Conservation (phyloP, 2,329 filamentous ascomycete species). For the Fusarium tricinctum region DNA sequence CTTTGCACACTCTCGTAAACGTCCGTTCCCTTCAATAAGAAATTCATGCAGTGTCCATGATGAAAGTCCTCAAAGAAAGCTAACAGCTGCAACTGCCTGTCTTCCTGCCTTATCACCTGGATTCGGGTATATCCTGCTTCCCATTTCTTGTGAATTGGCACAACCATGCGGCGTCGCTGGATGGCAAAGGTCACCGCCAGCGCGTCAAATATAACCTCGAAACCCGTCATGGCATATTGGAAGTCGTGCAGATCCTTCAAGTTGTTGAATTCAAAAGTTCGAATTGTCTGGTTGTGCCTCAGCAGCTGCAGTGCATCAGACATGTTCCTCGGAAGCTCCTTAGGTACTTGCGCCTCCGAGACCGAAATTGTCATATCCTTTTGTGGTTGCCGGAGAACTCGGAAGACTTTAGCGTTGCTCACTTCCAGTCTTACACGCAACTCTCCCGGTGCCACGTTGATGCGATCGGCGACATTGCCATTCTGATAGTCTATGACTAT, state of each 20-base stretch:
- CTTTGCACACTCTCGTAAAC: conserved; percentile 79
- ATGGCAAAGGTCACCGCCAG: conserved; percentile 83
- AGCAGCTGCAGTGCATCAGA: conserved; percentile 73
- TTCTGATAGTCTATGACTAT: conserved; percentile 81
- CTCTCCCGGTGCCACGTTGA: conserved; percentile 85
- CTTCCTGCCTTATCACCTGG: conserved; percentile 79
- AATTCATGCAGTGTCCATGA: conserved; percentile 90
- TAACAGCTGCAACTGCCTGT: conserved; percentile 80
- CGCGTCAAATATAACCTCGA: conserved; percentile 79
- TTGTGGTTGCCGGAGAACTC: conserved; percentile 79
- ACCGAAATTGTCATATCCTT: conserved; percentile 82
- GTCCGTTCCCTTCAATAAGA: conserved; percentile 86
- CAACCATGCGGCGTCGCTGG: conserved; percentile 86
- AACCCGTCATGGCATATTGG: conserved; percentile 84
- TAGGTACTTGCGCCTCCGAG: conserved; percentile 74
- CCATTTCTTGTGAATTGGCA: conserved; percentile 95
- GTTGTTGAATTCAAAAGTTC: conserved; percentile 77
- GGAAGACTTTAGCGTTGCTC: conserved; percentile 71
- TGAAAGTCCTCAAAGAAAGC: conserved; percentile 91
- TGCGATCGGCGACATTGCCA: conserved; percentile 83
- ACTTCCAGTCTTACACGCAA: conserved; percentile 76
- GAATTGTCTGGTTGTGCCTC: conserved; percentile 72
- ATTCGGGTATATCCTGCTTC: conserved; percentile 84
- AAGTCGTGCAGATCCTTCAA: conserved; percentile 81
- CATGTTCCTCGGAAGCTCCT: conserved; percentile 74